phyloP scores from a whole-genome alignment of 1,139 yeast genomes.

The Yamadazyma epiphylla region DNA sequence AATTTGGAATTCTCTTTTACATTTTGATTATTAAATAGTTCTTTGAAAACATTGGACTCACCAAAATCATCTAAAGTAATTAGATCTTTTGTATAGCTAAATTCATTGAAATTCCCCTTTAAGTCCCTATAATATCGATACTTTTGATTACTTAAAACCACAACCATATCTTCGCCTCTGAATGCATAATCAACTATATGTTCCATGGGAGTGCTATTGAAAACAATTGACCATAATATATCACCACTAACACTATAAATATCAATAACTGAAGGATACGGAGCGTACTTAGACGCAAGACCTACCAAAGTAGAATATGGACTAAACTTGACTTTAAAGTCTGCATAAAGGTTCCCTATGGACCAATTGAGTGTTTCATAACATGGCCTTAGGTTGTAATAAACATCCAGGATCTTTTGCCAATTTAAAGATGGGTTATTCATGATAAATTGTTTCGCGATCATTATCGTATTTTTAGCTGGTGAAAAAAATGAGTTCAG shows the following conservation, averaged over 20 bases:
- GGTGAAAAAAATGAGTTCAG: slow-evolving; percentile 4
- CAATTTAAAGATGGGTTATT: slow-evolving; percentile 49
- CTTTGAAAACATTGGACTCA: slow-evolving; percentile 18
- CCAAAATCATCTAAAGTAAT: slow-evolving; percentile 31
- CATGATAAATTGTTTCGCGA: too few relatives aligned
- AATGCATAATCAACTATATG: slow-evolving; percentile 57
- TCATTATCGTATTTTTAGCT: too few relatives aligned
- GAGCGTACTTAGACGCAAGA: slow-evolving; percentile 29
- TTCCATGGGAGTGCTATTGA: slow-evolving; percentile 49
- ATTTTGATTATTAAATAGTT: slow-evolving; percentile 5
- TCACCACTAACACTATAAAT: slow-evolving; percentile 54
- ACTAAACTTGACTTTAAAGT: slow-evolving; percentile 26
- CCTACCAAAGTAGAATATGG: slow-evolving; percentile 33
- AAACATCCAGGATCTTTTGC: slow-evolving; percentile 63
- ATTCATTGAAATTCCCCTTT: slow-evolving; percentile 60
- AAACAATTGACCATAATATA: slow-evolving; percentile 44
- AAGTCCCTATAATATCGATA: slow-evolving; percentile 67
- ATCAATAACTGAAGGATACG: slow-evolving; percentile 37
- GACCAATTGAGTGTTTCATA: slow-evolving; percentile 38
- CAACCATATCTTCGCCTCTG: slow-evolving; percentile 56
- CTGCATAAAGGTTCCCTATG: slow-evolving; percentile 26
- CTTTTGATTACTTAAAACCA: slow-evolving; percentile 54
- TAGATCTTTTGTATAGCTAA: slow-evolving; percentile 30
- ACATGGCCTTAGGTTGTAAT: slow-evolving; percentile 48
- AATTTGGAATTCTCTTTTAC: slow-evolving; percentile 2